Evolutionary conservation across 148 eudicot genomes (phyloP).

Genomic region (Gaultheria prostrata): DNA sequence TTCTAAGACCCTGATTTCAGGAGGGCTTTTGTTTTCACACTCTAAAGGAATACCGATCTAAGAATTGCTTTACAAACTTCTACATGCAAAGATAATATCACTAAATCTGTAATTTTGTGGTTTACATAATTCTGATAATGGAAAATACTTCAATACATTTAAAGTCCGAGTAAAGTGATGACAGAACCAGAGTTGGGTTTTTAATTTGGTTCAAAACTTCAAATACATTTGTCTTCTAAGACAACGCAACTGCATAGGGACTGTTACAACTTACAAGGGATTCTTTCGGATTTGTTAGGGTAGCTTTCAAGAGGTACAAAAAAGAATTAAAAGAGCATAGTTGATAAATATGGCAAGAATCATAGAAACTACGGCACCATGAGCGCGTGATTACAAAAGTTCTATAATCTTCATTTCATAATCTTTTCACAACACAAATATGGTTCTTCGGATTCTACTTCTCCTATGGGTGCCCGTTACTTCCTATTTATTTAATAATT

Average conservation of each 20-base stretch:
- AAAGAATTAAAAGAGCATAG: neutral
- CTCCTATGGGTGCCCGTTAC: neutral
- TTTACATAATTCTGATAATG: neutral
- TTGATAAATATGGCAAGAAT: neutral
- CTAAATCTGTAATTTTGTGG: neutral
- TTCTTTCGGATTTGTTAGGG: neutral
- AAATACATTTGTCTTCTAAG: neutral
- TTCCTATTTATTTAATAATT: neutral
- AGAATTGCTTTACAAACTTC: neutral
- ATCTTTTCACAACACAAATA: neutral
- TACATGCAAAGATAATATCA: neutral
- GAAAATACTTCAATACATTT: neutral
- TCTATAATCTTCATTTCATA: neutral
- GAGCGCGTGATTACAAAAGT: neutral
- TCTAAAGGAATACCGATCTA: neutral
- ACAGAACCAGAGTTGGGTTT: neutral
- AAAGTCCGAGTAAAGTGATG: neutral
- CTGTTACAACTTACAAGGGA: neutral
- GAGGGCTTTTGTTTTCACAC: neutral
- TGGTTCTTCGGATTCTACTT: neutral
- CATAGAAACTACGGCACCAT: neutral
- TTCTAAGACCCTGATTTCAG: neutral
- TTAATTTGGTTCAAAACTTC: neutral
- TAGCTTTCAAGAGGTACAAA: constrained; percentile 1
- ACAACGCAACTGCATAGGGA: neutral